Evolutionary conservation across 768 basidiomycete genomes (phyloP).

Genomic region (Lactarius hengduanensis): DNA sequence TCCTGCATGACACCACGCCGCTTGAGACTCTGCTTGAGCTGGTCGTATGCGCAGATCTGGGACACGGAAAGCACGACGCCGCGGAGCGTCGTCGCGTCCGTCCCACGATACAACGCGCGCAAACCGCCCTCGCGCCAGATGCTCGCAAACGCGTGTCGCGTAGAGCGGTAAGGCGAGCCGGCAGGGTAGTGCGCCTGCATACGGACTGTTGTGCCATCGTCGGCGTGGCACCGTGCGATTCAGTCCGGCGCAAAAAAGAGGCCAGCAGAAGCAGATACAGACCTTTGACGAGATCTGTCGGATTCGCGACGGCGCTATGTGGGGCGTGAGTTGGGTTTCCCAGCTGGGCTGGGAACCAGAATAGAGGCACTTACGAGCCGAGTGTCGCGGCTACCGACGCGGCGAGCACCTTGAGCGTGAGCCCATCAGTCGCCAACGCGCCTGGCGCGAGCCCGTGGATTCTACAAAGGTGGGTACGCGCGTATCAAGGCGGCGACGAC

Average conservation of each 20-base stretch:
- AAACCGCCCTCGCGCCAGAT: slow-evolving; percentile 36
- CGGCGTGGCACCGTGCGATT: background rate
- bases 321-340: background rate
- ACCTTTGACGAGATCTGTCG: slow-evolving; percentile 41
- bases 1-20: slow-evolving; percentile 35
- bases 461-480: slow-evolving; percentile 24
- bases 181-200: slow-evolving; percentile 40
- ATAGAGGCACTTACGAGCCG: slow-evolving; percentile 33
- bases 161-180: slow-evolving; percentile 37
- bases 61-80: slow-evolving; percentile 38
- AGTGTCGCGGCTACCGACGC: slow-evolving; percentile 37
- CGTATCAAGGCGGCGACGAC: background rate
- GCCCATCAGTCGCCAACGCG: slow-evolving; percentile 35
- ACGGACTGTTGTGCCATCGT: slow-evolving; percentile 31
- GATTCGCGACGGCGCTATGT: slow-evolving; percentile 37
- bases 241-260: background rate
- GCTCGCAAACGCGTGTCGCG: slow-evolving; percentile 36
- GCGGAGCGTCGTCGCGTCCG: slow-evolving; percentile 37
- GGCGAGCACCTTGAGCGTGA: slow-evolving; percentile 37
- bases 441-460: slow-evolving; percentile 32
- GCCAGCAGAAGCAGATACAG: slow-evolving; percentile 16
- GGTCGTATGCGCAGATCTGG: slow-evolving; percentile 41
- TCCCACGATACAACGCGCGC: slow-evolving; percentile 37
- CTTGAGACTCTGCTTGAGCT: slow-evolving; percentile 39
- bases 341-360: background rate